Percentiles rank a stretch among this genome's conserved stretches.
Evolutionary conservation across 2,329 filamentous ascomycete species (phyloP).

Genomic region (Trichoderma breve): DNA sequence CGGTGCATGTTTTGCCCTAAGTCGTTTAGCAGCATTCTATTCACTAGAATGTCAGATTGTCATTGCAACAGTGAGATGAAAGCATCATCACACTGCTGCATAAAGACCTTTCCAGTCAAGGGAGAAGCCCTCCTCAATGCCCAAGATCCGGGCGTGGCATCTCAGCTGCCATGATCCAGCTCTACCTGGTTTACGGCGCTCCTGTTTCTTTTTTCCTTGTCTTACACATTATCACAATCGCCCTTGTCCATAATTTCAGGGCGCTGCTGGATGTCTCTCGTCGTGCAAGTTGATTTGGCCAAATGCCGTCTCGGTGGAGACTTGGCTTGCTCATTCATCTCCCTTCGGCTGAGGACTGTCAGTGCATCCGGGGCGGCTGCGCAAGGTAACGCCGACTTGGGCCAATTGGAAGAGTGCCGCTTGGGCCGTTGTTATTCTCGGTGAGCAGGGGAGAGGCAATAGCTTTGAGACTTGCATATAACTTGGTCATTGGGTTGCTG

Average conservation of each 20-base stretch:
- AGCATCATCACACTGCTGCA: neutral
- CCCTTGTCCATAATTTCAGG: neutral
- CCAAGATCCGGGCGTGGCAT: neutral
- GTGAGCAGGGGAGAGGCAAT: neutral
- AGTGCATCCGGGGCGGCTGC: neutral
- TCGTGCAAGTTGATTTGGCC: neutral
- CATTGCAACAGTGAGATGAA: neutral
- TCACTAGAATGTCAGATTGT: neutral
- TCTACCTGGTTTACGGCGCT: neutral
- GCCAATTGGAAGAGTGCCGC: neutral
- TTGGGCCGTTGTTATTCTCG: neutral
- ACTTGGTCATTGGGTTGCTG: neutral
- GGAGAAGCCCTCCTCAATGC: neutral
- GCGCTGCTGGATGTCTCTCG: neutral
- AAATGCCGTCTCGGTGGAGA: neutral
- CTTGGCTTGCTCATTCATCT: neutral
- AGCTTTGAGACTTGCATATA: neutral
- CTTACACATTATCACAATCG: neutral
- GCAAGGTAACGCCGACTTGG: neutral
- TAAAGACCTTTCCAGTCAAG: neutral
- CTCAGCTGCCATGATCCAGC: neutral
- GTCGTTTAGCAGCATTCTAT: neutral
- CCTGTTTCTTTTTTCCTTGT: neutral
- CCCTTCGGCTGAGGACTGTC: neutral
- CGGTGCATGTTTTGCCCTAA: neutral